Evolutionary conservation across 2,329 filamentous ascomycete species (phyloP), one percentile per base, ranked within the genome.

Genomic region (Fusarium miscanthi): DNA sequence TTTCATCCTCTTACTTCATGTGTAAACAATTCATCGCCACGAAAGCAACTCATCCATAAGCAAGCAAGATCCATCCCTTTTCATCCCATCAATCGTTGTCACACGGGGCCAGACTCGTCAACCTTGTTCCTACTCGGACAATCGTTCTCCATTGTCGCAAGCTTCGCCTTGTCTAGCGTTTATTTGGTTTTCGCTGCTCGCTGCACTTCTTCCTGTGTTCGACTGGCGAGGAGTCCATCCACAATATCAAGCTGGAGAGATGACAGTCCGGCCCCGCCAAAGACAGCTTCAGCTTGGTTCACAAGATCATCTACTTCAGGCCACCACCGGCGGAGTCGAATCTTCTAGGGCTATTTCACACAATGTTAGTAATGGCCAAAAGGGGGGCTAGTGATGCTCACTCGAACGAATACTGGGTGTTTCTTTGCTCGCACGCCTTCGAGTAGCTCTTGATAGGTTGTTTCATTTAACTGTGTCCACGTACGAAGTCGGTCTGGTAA

Each of bases 261-360:
- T 6, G 61, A 64, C 2, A 78, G 49, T 9, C 69, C 60, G 7
- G 63, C 42, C 49, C 66, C 65, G n/a, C 69, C 58, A 12, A 19
- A 19, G 2, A 40, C 52, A 2, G 25, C 27, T 12, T 66, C 52
- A 8, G 60, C 30, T 13, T 71, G n/a, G 8, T 66, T 48, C 13
- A 68, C 64, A 3, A 77, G 35, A 21, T 69, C 58, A 5, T 66
- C 52, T 21, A 77, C 19, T 21, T 65, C 37, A 8, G 63, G 48
- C 76, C 76, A 77, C 61, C 69, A 60, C 19, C 63, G 59, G 33
- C 71, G 76, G 27, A 77, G 38, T 52, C 64, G 66, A 69, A 77
- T 66, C 54, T 77, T 79, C 73, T 59, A 77, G 31, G 70, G 66
- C 76, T 78, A 8, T 19, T 27, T 21, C 16, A n/a, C n/a, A 40